These are phyloP conservation scores for Metarhizium brunneum DNA, from an alignment of 2,329 filamentous ascomycete species.

Conservation along the genomic window DNA sequence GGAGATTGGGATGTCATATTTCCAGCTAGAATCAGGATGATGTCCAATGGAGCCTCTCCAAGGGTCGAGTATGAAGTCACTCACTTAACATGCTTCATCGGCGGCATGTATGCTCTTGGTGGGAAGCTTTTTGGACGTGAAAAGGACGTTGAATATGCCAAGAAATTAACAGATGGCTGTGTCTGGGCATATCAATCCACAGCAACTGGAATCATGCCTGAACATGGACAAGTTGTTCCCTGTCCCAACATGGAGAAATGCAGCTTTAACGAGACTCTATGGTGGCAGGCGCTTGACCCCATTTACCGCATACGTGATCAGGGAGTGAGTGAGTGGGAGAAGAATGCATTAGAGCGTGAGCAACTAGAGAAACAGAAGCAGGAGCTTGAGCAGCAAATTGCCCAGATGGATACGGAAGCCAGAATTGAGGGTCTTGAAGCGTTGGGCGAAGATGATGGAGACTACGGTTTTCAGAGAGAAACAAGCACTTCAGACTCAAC, in stretches of 20 bases:
- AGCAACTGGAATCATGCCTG: constrained; percentile 54
- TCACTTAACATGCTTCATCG: constrained; percentile 58
- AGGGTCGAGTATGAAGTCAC: constrained; percentile 48
- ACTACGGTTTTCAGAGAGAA: not conserved
- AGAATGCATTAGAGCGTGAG: constrained; percentile 26
- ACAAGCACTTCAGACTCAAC: not conserved
- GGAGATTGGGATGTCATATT: constrained; percentile 63
- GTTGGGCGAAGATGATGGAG: not conserved
- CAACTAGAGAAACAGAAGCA: constrained; percentile 14
- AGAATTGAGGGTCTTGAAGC: not conserved
- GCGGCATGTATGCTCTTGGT: constrained; percentile 55
- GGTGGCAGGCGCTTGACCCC: constrained; percentile 40
- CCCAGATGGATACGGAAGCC: not conserved
- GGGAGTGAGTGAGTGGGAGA: constrained; percentile 35
- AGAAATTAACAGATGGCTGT: constrained; percentile 43
- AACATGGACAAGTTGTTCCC: constrained; percentile 33
- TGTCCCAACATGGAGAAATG: constrained; percentile 40
- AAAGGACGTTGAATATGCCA: constrained; percentile 36
- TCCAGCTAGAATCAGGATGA: constrained; percentile 50
- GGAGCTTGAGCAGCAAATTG: not conserved
- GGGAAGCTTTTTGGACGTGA: constrained; percentile 43
- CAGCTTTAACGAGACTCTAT: constrained; percentile 39
- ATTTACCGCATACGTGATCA: constrained; percentile 31
- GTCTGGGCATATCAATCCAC: constrained; percentile 46
- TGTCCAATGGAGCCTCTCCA: constrained; percentile 23